Base-by-base conservation (phyloP, 2,329 filamentous ascomycete species). In the Colletotrichum cordylinicola region DNA sequence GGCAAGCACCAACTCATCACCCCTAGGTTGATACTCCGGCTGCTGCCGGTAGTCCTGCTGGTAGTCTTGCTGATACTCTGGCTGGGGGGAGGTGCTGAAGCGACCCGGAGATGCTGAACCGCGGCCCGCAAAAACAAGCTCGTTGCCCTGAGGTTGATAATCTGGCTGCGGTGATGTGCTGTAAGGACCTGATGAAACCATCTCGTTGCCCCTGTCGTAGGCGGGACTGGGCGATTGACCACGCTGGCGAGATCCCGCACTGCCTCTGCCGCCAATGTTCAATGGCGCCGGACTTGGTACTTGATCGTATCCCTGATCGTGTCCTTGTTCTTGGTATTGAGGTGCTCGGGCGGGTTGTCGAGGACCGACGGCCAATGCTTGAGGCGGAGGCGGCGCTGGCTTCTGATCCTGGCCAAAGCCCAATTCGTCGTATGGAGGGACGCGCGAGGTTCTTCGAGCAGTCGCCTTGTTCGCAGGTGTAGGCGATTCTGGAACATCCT, bases 401-500 rank as follows among this genome's bases (percentile, higher is more conserved):
- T 39, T 58, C 15, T 68, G 62, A 13, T 75, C 73, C 33, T 75
- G 61, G 4, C 29, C 35, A 43, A 62, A 68, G 12, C 58, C 37
- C 9, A 80, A 77, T n/a, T 84, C 81, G 8, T 77, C 78, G 56
- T 82, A 79, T 5, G 78, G 79, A 15, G 80, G 78, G 39, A 72
- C 77, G 24, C 80, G 81, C 2, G 80, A 81, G 8, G 76, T 77
- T 21, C 80, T 80, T 55, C 81, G 80, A 61, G 78, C 79, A 2
- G 81, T 79, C 8, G 78, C 80, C n/a, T 80, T 74, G 12, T 75
- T 69, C 2, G 80, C 69, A 4, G 80, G 78, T 4, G 81, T 80
- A 2, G 87, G 85, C 2, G 90, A 89, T 65, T 92, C 91, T 6
- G 92, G 91, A 8, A 89, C 91, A 77, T 94, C 92, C 80, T 94